A percentile compares a stretch with the other conserved stretches of the same genome.
Conservation (phyloP, 2,329 filamentous ascomycete genomes). For the Claviceps fusiformis region DNA sequence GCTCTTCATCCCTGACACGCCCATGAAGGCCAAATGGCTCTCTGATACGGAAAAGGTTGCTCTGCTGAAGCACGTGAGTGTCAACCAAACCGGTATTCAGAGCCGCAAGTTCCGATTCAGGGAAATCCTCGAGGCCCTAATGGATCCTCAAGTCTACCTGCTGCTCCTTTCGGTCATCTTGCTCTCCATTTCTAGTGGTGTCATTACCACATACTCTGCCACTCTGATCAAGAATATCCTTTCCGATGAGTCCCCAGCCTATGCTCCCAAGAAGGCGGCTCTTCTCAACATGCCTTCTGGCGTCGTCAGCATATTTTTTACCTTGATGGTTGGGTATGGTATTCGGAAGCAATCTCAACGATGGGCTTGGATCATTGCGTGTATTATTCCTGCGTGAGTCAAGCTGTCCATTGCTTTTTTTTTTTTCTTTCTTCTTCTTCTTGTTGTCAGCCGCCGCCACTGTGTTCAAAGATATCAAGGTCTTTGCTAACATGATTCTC, state of each 20-base stretch:
- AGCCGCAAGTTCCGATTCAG: conserved; percentile 38
- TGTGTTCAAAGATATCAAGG: not conserved
- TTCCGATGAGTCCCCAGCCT: conserved; percentile 17
- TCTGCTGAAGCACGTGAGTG: conserved; percentile 37
- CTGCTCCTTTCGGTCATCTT: conserved; percentile 34
- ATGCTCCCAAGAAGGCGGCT: conserved; percentile 26
- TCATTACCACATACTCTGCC: conserved; percentile 40
- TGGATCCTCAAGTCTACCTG: conserved; percentile 38
- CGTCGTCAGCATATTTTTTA: conserved; percentile 37
- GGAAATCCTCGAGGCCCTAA: conserved; percentile 38
- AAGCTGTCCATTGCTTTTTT: no score
- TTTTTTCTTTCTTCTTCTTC: no score
- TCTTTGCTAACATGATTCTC: not conserved
- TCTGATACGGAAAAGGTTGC: conserved; percentile 34
- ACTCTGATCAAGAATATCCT: conserved; percentile 36
- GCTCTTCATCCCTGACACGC: conserved; percentile 26
- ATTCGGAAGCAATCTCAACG: conserved; percentile 33
- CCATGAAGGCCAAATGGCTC: conserved; percentile 32
- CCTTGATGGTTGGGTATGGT: conserved; percentile 32
- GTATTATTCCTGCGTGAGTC: conserved; percentile 32
- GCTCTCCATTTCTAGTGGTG: conserved; percentile 37
- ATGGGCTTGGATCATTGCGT: conserved; percentile 35
- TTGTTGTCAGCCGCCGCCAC: no score
- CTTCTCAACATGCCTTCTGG: conserved; percentile 43
- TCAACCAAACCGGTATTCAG: conserved; percentile 44